Evolutionary conservation across 2,329 filamentous ascomycete species (phyloP), one percentile per base, ranked within the genome.

Genomic region (Cladosporium sp.): DNA sequence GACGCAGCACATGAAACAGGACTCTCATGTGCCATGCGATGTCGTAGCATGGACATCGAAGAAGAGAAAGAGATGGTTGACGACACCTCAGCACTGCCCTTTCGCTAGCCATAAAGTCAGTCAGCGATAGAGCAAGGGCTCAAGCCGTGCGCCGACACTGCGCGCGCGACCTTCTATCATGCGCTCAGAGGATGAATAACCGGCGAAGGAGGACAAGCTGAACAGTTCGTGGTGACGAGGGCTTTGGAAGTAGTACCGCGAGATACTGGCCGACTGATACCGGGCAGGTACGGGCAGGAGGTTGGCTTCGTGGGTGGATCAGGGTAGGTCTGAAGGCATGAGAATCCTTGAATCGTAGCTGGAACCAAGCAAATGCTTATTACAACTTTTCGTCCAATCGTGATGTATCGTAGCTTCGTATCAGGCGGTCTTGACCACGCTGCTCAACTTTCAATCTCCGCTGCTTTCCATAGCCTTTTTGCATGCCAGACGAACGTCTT

Each of bases 401-500:
- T 46, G n/a, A 46, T 46, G 8, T 46, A 46, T 46, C 40, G 40
- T 46, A 46, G 40, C 40, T 46, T 46, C 40, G 40, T 46, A 23
- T 12, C n/a, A 46, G n/a, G 40, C n/a, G n/a, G n/a, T 46, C n/a
- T 46, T 3, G 40, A 4, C 40, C 40, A 44, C 18, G 10, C 37
- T 10, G 37, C 18, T 44, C n/a, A 8, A 11, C n/a, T 46, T 46
- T 10, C 56, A 63, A 10, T 16, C 50, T 8, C 33, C 49, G 26
- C 23, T 21, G 16, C 16, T 18, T 37, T 53, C 50, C 53, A 74
- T 33, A 21, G 64, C 69, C 8, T 70, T 68, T 58, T 79, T 72
- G 64, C 81, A 82, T 29, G 73, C 69, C 60, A 71, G 67, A 40
- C 76, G 73, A 18, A 83, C 70, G 33, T 78, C 78, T 16, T 78